Conservation (phyloP, 257 asterid species). For the Thymus quinquecostatus region DNA sequence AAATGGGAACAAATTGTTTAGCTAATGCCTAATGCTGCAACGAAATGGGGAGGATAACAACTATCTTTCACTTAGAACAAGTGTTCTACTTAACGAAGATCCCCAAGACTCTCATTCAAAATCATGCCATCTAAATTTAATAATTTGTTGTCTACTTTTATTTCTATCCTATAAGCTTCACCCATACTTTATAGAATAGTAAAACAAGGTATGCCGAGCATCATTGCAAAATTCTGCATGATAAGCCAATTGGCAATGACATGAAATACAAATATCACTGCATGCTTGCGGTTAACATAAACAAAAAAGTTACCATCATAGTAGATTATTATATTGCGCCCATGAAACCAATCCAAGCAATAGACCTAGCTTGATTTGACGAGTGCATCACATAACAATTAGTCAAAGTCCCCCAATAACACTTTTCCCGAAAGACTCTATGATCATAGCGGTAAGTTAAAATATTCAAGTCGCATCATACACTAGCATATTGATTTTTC, state of each 20-base stretch:
- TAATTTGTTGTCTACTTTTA: background rate
- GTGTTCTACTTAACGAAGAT: background rate
- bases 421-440: background rate
- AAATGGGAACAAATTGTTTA: constrained; percentile 13
- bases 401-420: constrained; percentile 1
- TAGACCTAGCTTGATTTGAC: constrained; percentile 15
- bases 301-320: background rate
- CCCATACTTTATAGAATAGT: background rate
- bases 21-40: constrained; percentile 8
- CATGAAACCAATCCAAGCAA: constrained; percentile 17
- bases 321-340: constrained; percentile 4
- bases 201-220: background rate
- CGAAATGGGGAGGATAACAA: background rate
- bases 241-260: background rate
- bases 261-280: background rate
- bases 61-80: background rate
- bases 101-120: background rate
- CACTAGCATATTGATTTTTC: background rate
- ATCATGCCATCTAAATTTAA: background rate
- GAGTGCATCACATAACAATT: background rate
- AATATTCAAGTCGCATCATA: constrained; percentile 6
- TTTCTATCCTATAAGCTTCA: background rate
- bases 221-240: background rate
- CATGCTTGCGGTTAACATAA: background rate
- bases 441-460: background rate